Base-by-base conservation (phyloP, 140 eudicot species). In the Senecio squalidus region DNA sequence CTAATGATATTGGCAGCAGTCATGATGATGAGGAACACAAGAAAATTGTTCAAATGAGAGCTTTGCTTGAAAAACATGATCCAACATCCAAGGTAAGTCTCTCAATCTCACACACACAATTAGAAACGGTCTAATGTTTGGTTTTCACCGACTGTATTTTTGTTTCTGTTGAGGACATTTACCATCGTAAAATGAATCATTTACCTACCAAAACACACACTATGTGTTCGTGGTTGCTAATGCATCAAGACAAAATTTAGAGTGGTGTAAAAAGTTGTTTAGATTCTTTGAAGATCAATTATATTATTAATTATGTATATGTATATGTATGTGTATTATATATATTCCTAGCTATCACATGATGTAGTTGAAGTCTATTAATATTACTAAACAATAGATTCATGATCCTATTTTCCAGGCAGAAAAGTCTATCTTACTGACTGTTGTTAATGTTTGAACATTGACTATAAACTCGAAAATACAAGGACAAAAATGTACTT, bases 81-180 rank as follows among this genome's bases (percentile, higher is more conserved):
- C 84, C 82, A 57, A 57, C 82, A 58, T 57, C 76, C 34, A 78
- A 82, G 89, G 89, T 81, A 3, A 4, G 3, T 23, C 33, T 16
- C 52, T 43, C 67, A 56, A 68, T 52, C 49, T 54, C 60, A 43
- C 1, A 15, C 9, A 41, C 9, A 3, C 13, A 43, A n/a, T n/a
- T n/a, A n/a, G n/a, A n/a, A n/a, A n/a, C n/a, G n/a, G n/a, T n/a
- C n/a, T n/a, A n/a, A n/a, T n/a, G n/a, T n/a, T n/a, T n/a, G n/a
- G n/a, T n/a, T n/a, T n/a, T n/a, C n/a, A n/a, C n/a, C n/a, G n/a
- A n/a, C n/a, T n/a, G n/a, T n/a, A n/a, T 51, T 4, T 27, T 34
- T 78, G 11, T 28, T 18, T 39, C 17, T 53, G 6, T 36, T 34
- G 13, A 14, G n/a, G n/a, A n/a, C n/a, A n/a, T n/a, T n/a, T n/a